These are phyloP conservation scores for Candida pseudoviswanathii DNA, from an alignment of 1,139 yeast genomes.

Conservation along the genomic window DNA sequence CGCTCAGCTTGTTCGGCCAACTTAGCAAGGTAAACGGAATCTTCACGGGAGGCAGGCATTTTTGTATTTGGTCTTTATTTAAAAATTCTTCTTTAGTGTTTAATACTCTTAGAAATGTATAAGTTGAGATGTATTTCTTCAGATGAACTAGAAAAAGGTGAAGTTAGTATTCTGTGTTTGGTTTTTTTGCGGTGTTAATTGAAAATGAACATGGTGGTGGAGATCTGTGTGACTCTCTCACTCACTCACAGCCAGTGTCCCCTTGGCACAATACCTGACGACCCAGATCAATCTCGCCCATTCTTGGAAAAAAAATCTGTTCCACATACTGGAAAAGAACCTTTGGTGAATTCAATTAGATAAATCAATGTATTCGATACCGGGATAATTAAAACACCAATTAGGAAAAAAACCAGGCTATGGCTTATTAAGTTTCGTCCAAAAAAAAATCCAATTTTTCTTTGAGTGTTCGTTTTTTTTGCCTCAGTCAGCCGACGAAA, in stretches of 20 bases:
- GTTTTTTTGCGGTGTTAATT: not conserved
- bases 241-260: not conserved
- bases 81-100: not conserved
- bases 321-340: not conserved
- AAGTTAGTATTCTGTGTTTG: constrained; percentile 6
- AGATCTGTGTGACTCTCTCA: constrained; percentile 1
- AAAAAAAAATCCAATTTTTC: constrained; percentile 1
- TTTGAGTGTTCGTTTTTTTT: constrained; percentile 1
- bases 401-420: not conserved
- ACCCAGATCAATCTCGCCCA: not conserved
- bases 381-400: not conserved
- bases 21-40: constrained; percentile 97
- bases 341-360: not conserved
- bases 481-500: constrained; percentile 10
- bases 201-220: not conserved
- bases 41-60: constrained; percentile 93
- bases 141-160: constrained; percentile 5
- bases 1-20: constrained; percentile 99
- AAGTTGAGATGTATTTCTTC: constrained; percentile 8
- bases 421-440: not conserved
- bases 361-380: not conserved
- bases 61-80: constrained; percentile 5
- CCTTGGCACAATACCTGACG: not conserved
- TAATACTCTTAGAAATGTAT: constrained; percentile 5
- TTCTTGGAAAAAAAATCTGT: no score